Percentiles rank a stretch among this genome's conserved stretches.
Evolutionary conservation across 2,329 filamentous ascomycete genomes (phyloP).

Genomic region (Chaetoscypha palmicola): DNA sequence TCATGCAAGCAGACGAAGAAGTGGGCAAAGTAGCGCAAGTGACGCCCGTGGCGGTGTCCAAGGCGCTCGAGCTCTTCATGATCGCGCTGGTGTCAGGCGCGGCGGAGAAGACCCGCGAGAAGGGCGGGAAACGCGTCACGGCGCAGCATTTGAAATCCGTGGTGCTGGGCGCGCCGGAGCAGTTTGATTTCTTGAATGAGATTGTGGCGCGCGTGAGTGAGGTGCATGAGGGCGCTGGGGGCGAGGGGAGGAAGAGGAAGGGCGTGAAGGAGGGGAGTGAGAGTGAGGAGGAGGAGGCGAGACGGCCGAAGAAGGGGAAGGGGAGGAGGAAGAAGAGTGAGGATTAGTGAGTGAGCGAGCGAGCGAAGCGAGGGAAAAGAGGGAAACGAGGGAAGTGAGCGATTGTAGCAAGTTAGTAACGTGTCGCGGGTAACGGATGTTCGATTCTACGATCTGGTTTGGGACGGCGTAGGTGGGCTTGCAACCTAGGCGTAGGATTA

Average conservation of each 20-base stretch:
- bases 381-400: no score
- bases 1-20: slow-evolving; percentile 99
- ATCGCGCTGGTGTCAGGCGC: slow-evolving; percentile 85
- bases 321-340: slow-evolving; percentile 22
- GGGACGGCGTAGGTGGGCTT: no score
- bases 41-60: slow-evolving; percentile 88
- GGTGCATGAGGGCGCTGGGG: slow-evolving; percentile 25
- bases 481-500: no score
- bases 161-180: slow-evolving; percentile 70
- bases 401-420: no score
- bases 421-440: no score
- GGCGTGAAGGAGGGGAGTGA: slow-evolving; percentile 14
- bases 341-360: slow-evolving; percentile 1
- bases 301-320: slow-evolving; percentile 27
- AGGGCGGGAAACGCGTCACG: slow-evolving; percentile 82
- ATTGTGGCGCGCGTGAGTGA: slow-evolving; percentile 82
- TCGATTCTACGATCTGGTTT: no score
- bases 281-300: slow-evolving; percentile 19
- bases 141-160: slow-evolving; percentile 88
- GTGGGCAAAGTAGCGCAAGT: slow-evolving; percentile 98
- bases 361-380: no score
- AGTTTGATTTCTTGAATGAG: slow-evolving; percentile 89
- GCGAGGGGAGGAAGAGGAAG: slow-evolving; percentile 22
- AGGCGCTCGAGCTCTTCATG: slow-evolving; percentile 97
- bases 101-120: slow-evolving; percentile 72